These are phyloP conservation scores for Colletotrichum truncatum DNA, from an alignment of 2,329 filamentous ascomycete species.

Conservation along the genomic window DNA sequence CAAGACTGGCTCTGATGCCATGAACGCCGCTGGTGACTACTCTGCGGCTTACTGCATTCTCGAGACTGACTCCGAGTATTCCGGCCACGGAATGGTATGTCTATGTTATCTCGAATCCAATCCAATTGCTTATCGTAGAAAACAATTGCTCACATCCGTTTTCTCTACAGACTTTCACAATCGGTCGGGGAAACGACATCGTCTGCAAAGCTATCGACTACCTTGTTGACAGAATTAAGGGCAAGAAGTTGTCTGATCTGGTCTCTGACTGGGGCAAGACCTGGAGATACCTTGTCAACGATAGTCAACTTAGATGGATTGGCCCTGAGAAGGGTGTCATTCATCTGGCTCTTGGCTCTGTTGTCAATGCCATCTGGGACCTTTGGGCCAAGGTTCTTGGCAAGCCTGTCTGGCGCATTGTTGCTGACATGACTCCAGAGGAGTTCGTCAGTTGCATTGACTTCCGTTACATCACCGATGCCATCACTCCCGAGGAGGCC, in stretches of 20 bases:
- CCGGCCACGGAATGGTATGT: constrained; percentile 81
- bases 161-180: constrained; percentile 74
- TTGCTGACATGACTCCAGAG: constrained; percentile 89
- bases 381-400: constrained; percentile 89
- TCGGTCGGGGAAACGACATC: constrained; percentile 90
- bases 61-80: constrained; percentile 76
- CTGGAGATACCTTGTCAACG: constrained; percentile 91
- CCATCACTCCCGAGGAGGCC: constrained; percentile 87
- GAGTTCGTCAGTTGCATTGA: constrained; percentile 90
- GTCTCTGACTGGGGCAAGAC: constrained; percentile 86
- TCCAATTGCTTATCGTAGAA: background rate
- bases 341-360: constrained; percentile 87
- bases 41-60: constrained; percentile 95
- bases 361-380: constrained; percentile 94
- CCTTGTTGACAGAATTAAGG: constrained; percentile 79
- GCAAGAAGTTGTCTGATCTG: constrained; percentile 79
- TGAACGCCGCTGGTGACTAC: constrained; percentile 95
- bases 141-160: background rate
- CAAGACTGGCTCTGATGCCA: constrained; percentile 96
- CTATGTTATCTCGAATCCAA: background rate
- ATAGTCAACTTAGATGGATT: constrained; percentile 92
- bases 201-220: constrained; percentile 86
- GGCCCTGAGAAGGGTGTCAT: constrained; percentile 95
- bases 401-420: constrained; percentile 91
- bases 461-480: constrained; percentile 94